A percentile compares a stretch with the other conserved stretches of the same genome.
Evolutionary conservation across 768 basidiomycete genomes (phyloP).

Genomic region (Lactarius sanguifluus): DNA sequence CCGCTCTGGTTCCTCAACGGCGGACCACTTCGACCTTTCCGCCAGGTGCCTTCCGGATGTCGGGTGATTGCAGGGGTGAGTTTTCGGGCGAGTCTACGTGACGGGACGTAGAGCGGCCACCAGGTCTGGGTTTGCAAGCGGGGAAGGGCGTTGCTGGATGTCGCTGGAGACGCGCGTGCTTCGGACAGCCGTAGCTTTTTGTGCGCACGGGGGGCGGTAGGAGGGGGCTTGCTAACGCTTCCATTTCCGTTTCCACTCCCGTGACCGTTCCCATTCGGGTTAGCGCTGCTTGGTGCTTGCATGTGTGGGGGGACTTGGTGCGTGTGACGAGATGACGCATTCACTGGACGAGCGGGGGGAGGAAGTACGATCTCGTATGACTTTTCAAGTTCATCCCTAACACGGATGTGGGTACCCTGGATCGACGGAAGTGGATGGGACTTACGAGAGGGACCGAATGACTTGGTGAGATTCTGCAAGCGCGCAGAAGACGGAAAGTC

Average conservation of each 20-base stretch:
- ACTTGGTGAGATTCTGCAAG: conserved; percentile 72
- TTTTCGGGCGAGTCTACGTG: conserved; percentile 29
- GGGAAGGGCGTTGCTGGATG: conserved; percentile 25
- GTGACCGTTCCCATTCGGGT: conserved; percentile 34
- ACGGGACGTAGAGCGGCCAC: conserved; percentile 24
- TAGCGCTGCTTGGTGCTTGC: conserved; percentile 32
- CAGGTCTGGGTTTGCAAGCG: conserved; percentile 26
- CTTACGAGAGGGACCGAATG: conserved; percentile 71
- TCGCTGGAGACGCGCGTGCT: conserved; percentile 28
- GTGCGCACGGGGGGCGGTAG: conserved; percentile 77
- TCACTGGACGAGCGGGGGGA: conserved; percentile 42
- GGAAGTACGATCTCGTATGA: conserved; percentile 62
- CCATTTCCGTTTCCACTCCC: conserved; percentile 31
- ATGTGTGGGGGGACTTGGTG: conserved; percentile 40
- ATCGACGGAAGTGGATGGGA: conserved; percentile 29
- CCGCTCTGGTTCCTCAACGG: conserved; percentile 50
- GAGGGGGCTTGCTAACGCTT: conserved; percentile 50
- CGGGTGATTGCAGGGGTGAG: conserved; percentile 30
- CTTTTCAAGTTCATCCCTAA: conserved; percentile 75
- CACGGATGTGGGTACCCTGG: conserved; percentile 26
- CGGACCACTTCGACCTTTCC: conserved; percentile 48
- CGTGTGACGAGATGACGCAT: conserved; percentile 43
- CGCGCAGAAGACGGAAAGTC: conserved; percentile 3
- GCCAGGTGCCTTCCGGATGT: conserved; percentile 24
- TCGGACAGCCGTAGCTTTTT: conserved; percentile 79